Evolutionary conservation across 305 asterid species (phyloP).

Genomic region (Fraxinus angustifolia): DNA sequence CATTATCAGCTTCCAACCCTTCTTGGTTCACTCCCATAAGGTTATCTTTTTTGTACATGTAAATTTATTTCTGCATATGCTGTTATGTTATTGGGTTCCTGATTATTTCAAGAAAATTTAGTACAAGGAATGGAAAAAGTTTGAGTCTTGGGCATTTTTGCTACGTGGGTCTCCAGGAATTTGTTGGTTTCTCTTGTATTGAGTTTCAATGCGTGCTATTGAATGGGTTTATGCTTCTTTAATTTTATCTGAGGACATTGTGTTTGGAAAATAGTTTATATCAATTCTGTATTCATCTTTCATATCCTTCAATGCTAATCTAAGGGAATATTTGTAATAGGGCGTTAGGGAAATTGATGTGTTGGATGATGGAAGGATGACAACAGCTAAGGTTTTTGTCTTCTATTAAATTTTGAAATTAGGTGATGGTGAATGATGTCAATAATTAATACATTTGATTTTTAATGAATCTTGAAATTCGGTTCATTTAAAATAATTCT

Average conservation of each 20-base stretch:
- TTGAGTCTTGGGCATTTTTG: not conserved
- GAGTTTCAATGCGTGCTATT: not conserved
- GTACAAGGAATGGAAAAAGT: slow-evolving; percentile 3
- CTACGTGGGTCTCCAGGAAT: not conserved
- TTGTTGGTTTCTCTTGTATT: not conserved
- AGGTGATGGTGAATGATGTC: not conserved
- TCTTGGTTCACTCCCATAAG: slow-evolving; percentile 78
- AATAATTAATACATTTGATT: not conserved
- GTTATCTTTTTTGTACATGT: slow-evolving; percentile 22
- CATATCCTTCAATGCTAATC: not conserved
- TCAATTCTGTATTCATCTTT: not conserved
- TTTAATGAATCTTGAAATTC: not conserved
- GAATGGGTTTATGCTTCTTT: not conserved
- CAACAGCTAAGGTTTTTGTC: not conserved
- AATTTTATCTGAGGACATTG: not conserved
- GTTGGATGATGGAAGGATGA: not conserved
- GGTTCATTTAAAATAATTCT: not conserved
- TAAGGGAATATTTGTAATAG: not conserved
- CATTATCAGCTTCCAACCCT: slow-evolving; percentile 30
- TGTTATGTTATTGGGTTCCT: not conserved
- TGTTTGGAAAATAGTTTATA: not conserved
- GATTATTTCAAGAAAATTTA: slow-evolving; percentile 17
- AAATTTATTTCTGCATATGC: not conserved
- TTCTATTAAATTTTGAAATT: not conserved
- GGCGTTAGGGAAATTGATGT: not conserved